phyloP scores from a whole-genome alignment of 176 grass and related monocot genomes.

The Carex myosuroides region DNA sequence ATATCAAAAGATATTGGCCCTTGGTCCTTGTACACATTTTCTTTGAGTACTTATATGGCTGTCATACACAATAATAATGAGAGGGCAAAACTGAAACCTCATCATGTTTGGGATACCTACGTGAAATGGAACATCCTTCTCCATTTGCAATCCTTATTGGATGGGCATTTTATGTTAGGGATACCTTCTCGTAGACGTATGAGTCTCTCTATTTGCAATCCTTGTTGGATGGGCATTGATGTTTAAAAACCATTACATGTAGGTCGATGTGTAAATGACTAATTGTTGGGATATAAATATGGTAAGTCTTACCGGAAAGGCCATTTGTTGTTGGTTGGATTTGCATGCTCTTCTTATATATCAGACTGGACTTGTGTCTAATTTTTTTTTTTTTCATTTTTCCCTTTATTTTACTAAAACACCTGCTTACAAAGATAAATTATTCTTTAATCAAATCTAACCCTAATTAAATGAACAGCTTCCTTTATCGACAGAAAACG shows the following conservation, averaged over 20 bases:
- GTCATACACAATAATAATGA: not conserved
- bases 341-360: not conserved
- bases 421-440: no score
- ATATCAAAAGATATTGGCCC: no score
- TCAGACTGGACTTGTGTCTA: not conserved
- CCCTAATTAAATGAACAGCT: not conserved
- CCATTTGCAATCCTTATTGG: not conserved
- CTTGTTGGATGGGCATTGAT: not conserved
- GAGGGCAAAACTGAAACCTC: not conserved
- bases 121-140: not conserved
- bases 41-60: not conserved
- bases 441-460: no score
- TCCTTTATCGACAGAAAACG: not conserved
- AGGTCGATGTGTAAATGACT: not conserved
- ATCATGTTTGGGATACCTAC: not conserved
- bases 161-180: not conserved
- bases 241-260: not conserved
- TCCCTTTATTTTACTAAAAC: not conserved
- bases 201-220: not conserved
- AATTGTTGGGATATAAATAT: not conserved
- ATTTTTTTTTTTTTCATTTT: not conserved
- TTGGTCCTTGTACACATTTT: not conserved
- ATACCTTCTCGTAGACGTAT: not conserved
- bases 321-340: not conserved
- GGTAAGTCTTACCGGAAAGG: not conserved